phyloP scores from a whole-genome alignment of 2,329 filamentous ascomycete genomes.

The Clonostachys byssicola region DNA sequence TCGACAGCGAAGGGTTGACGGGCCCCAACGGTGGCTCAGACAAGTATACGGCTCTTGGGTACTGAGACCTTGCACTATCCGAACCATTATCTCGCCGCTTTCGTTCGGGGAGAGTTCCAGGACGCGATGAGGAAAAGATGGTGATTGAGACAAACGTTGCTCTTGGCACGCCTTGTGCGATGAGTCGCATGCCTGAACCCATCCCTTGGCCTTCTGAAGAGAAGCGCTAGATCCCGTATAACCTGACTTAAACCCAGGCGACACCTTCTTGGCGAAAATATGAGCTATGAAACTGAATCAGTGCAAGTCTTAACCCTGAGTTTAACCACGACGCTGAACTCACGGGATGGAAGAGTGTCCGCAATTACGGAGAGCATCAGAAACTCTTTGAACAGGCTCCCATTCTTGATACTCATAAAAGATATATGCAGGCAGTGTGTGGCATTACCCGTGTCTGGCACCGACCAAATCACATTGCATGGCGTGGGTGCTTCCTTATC shows the following conservation, averaged over 20 bases:
- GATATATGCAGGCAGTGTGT: too few relatives aligned
- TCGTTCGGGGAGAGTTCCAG: background rate
- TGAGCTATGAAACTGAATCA: background rate
- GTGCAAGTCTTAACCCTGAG: background rate
- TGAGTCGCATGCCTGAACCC: background rate
- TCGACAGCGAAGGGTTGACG: background rate
- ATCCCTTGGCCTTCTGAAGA: background rate
- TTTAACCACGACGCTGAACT: background rate
- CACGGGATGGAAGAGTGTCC: background rate
- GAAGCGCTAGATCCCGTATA: background rate
- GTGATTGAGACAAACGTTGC: background rate
- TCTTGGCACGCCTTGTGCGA: background rate
- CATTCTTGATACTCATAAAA: too few relatives aligned
- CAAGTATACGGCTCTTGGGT: background rate
- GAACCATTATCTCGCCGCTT: background rate
- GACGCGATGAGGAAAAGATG: background rate
- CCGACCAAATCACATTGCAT: too few relatives aligned
- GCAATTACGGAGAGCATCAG: background rate
- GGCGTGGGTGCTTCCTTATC: too few relatives aligned
- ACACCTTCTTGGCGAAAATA: background rate
- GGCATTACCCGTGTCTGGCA: too few relatives aligned
- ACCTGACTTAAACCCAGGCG: background rate
- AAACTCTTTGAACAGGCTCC: too few relatives aligned
- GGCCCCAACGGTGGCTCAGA: slow-evolving; percentile 7
- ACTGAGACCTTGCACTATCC: background rate